Evolutionary conservation across 1,284 basidiomycete species (phyloP), one percentile per base, ranked within the genome.

Genomic region (Moesziomyces antarcticus): DNA sequence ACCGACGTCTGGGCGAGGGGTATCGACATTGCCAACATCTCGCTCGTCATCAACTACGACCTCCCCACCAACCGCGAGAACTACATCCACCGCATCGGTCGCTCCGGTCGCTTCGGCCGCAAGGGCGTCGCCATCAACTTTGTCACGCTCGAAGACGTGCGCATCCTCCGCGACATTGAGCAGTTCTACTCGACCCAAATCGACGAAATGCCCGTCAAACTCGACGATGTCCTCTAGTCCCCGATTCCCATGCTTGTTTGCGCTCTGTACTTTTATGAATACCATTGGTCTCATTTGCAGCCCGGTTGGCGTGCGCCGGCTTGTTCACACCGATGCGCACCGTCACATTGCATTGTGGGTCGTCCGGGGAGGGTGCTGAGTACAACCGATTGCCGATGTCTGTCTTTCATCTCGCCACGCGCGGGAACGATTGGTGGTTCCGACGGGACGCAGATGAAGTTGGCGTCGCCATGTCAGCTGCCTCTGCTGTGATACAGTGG

Each of bases 21-120:
- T 79, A 96, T 99, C 82, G 97, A 99, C 84, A 95, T 99, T 10
- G 94, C 97, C 83, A 95, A 98, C 86, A 97, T 99, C 48, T 97
- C 94, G 42, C 87, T 98, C 66, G 96, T 98, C 79, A 98, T 98
- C 84, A 98, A 98, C 86, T 98, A 98, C 84, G 95, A 97, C 84
- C 88, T 98, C 62, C 95, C 93, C 7, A 73, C 69, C 35, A 79
- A 75, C 27, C 64, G 77, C 44, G 95, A 98, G 88, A 97, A 97
- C 86, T 99, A 99, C 86, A 95, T 99, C 76, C 95, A 98, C 86
- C 91, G 95, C 80, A 97, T 97, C 80, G 95, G 95, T 85, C 91
- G 94, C 62, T 93, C 92, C 56, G 95, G 95, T 79, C 92, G 95
- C 60, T 97, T 97, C 85, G 94, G 94, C 73, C 88, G 94, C 73